These are phyloP conservation scores for Erysimum cheiri DNA, from an alignment of 441 rosid species.

Conservation along the genomic window DNA sequence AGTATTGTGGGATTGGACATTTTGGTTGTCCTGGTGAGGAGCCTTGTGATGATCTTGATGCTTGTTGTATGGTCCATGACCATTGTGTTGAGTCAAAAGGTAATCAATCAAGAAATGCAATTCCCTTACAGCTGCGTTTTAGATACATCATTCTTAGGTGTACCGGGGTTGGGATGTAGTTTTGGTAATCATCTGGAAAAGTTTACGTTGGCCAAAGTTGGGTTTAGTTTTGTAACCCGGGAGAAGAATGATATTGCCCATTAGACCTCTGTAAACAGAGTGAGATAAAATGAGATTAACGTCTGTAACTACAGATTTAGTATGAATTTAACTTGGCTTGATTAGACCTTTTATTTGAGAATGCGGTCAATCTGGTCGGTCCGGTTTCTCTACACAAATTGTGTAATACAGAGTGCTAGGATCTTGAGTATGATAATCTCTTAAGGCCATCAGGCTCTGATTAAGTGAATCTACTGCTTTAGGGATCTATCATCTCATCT, in stretches of 20 bases:
- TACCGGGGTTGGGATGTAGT: background rate
- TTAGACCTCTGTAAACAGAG: background rate
- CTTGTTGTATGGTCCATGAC: slow-evolving; percentile 89
- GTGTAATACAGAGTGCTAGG: background rate
- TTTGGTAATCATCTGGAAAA: slow-evolving; percentile 1
- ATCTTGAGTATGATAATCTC: background rate
- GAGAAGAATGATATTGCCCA: slow-evolving; percentile 13
- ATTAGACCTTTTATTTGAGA: slow-evolving; percentile 3
- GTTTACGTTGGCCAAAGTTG: background rate
- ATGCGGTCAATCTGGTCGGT: background rate
- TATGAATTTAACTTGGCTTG: background rate
- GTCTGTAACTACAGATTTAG: background rate
- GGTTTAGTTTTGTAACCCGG: background rate
- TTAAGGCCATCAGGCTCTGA: background rate
- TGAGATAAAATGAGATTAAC: background rate
- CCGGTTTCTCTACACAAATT: background rate
- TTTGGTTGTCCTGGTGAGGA: slow-evolving; percentile 88
- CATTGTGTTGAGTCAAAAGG: slow-evolving; percentile 82
- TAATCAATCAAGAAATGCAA: slow-evolving; percentile 13
- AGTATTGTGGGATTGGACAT: slow-evolving; percentile 94
- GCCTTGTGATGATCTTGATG: slow-evolving; percentile 94
- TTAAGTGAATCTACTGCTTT: slow-evolving; percentile 3
- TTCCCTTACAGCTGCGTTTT: background rate
- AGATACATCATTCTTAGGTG: background rate
- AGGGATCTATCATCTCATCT: no score